Evolutionary conservation across 352 stramenopile species (phyloP).

Genomic region (Pythium chondricola): DNA sequence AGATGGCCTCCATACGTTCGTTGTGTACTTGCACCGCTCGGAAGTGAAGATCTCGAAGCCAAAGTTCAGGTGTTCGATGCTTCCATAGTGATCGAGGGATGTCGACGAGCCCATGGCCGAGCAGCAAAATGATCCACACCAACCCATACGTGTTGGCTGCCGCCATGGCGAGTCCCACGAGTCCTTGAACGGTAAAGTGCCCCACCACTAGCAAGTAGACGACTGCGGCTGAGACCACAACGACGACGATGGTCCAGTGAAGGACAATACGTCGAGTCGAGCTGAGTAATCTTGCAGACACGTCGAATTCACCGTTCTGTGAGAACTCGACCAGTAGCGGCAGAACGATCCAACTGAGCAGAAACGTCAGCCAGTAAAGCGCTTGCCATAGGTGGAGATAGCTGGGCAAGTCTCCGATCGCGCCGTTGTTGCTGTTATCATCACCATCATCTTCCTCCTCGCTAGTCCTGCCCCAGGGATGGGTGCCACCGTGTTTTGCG

Average conservation of each 20-base stretch:
- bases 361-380: constrained; percentile 65
- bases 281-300: constrained; percentile 26
- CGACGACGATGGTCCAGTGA: constrained; percentile 48
- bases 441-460: constrained; percentile 1
- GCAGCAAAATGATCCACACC: constrained; percentile 46
- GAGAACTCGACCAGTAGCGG: constrained; percentile 57
- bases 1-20: constrained; percentile 58
- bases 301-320: constrained; percentile 55
- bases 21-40: constrained; percentile 50
- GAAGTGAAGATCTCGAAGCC: constrained; percentile 45
- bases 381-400: constrained; percentile 40
- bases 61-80: constrained; percentile 25
- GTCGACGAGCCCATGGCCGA: constrained; percentile 58
- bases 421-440: neutral
- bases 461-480: too few relatives aligned
- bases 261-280: constrained; percentile 41
- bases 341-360: constrained; percentile 54
- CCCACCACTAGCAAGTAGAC: constrained; percentile 56
- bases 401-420: neutral
- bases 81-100: constrained; percentile 50
- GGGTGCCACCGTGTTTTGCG: constrained; percentile 22
- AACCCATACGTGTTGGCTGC: constrained; percentile 63
- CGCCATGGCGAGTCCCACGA: constrained; percentile 53
- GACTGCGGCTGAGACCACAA: constrained; percentile 17
- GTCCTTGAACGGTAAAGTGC: constrained; percentile 41